Percentiles rank a stretch among this genome's conserved stretches.
phyloP scores from a whole-genome alignment of 2,329 filamentous ascomycete species.

The Fusarium nygamai region DNA sequence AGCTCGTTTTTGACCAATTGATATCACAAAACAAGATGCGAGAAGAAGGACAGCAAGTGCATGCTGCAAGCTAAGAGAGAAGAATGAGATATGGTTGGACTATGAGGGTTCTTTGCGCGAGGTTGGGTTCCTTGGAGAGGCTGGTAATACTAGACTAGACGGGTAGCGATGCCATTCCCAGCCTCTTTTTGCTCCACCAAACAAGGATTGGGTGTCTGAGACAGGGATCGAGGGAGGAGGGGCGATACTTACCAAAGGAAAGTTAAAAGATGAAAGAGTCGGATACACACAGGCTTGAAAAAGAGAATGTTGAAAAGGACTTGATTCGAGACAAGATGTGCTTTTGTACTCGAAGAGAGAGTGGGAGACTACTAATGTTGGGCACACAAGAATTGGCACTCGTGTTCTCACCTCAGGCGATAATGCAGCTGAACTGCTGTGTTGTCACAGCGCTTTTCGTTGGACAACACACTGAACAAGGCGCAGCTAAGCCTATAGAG shows the following conservation, averaged over 20 bases:
- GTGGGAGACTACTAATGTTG: constrained; percentile 4
- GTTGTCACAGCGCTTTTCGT: constrained; percentile 29
- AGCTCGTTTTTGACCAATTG: constrained; percentile 47
- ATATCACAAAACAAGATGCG: constrained; percentile 45
- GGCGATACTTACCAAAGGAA: constrained; percentile 21
- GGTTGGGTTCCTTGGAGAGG: constrained; percentile 43
- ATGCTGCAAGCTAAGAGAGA: constrained; percentile 42
- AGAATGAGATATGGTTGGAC: constrained; percentile 48
- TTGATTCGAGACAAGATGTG: not conserved
- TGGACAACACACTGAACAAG: constrained; percentile 9
- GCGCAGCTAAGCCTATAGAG: constrained; percentile 1
- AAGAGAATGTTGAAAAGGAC: not conserved
- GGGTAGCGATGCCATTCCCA: constrained; percentile 34
- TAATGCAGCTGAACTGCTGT: constrained; percentile 22
- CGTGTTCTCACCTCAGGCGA: constrained; percentile 26
- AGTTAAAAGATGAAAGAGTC: not conserved
- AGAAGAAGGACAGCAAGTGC: constrained; percentile 39
- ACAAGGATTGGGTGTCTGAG: constrained; percentile 11
- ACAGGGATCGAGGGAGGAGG: constrained; percentile 3
- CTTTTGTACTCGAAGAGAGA: constrained; percentile 4
- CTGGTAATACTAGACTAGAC: constrained; percentile 25
- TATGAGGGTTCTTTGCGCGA: constrained; percentile 39
- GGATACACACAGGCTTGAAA: not conserved
- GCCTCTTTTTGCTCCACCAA: constrained; percentile 40
- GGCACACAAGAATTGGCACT: constrained; percentile 14